A percentile compares a stretch with the other conserved stretches of the same genome.
Conservation (phyloP, 305 asterid genomes). For the Fraxinus sp. region DNA sequence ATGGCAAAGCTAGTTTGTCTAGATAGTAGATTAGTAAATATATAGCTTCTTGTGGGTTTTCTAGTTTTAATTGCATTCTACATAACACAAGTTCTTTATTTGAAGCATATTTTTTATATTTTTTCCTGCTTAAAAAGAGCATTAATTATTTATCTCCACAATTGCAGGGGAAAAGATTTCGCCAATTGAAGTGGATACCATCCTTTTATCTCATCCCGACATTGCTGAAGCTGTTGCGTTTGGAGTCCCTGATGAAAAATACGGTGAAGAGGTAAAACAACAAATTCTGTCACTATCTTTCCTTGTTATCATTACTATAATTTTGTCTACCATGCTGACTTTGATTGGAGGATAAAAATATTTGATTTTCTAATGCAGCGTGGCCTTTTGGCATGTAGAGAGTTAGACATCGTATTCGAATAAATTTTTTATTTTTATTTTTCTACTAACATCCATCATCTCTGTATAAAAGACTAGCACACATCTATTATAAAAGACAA, state of each 20-base stretch:
- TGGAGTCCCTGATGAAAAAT: conserved; percentile 95
- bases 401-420: not conserved
- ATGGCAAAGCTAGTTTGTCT: not conserved
- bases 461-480: not conserved
- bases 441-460: not conserved
- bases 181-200: conserved; percentile 90
- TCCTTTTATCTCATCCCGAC: conserved; percentile 81
- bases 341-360: not conserved
- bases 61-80: not conserved
- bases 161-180: conserved; percentile 90
- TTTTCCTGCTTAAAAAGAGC: not conserved
- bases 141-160: not conserved
- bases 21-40: too few species aligned
- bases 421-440: not conserved
- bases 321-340: not conserved
- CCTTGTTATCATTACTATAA: not conserved
- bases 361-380: not conserved
- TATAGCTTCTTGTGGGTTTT: not conserved
- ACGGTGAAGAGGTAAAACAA: conserved; percentile 86
- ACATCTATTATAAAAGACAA: not conserved
- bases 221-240: conserved; percentile 83
- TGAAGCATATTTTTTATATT: not conserved
- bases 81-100: not conserved
- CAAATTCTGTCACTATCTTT: not conserved
- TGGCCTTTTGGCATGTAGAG: not conserved